These are phyloP conservation scores for Trypanosoma boissoni DNA, from an alignment of 208 protist genomes.

Conservation along the genomic window DNA sequence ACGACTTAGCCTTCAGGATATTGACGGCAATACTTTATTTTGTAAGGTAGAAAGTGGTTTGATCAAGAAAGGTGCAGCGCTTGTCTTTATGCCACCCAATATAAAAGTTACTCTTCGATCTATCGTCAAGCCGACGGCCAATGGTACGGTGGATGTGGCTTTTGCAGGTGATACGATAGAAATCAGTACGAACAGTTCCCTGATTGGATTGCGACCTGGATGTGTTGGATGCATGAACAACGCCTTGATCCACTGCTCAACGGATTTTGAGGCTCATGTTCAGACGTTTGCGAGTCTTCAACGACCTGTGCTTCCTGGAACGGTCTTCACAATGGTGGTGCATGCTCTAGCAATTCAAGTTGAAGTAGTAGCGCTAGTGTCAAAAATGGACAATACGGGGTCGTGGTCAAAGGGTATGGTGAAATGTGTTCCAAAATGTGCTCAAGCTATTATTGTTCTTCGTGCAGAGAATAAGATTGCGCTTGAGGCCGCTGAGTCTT, in stretches of 20 bases:
- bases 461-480: conserved; percentile 48
- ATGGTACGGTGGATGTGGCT: conserved; percentile 53
- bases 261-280: conserved; percentile 75
- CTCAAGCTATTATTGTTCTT: conserved; percentile 75
- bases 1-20: conserved; percentile 75
- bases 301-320: conserved; percentile 66
- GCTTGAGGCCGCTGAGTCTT: conserved; percentile 65
- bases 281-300: conserved; percentile 70
- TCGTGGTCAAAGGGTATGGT: conserved; percentile 85
- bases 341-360: conserved; percentile 72
- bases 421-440: conserved; percentile 67
- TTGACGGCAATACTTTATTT: conserved; percentile 56
- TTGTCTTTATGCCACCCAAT: conserved; percentile 62
- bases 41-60: conserved; percentile 78
- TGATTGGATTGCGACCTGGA: conserved; percentile 62
- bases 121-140: conserved; percentile 60
- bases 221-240: conserved; percentile 50
- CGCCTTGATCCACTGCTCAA: conserved; percentile 32
- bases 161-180: conserved; percentile 78
- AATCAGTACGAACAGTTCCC: conserved; percentile 42
- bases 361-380: conserved; percentile 60
- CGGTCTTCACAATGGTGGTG: conserved; percentile 62
- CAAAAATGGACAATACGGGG: conserved; percentile 65
- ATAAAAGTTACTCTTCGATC: conserved; percentile 46
- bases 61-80: conserved; percentile 35